Evolutionary conservation across 805 yeast genomes (phyloP), one percentile per base, ranked within the genome.

Genomic region (Huiozyma sinensis): DNA sequence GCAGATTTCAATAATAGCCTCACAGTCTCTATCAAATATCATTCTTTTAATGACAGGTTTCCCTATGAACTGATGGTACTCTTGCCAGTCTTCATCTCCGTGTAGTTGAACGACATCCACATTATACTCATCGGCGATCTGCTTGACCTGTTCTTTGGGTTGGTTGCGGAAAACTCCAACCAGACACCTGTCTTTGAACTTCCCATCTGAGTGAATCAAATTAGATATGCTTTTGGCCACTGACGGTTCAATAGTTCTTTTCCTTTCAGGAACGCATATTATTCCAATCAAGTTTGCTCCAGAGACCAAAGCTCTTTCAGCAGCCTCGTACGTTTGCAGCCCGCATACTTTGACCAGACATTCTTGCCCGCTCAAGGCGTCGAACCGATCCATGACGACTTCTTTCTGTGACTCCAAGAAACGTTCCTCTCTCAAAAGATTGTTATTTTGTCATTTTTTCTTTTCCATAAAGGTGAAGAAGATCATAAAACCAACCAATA

Each of bases 91-190:
- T 41, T 61, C 82, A 28, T 76, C 70, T 7, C 97, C 98, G 61
- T 92, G 98, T 9, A 92, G 64, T 59, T 92, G 98, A 1, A 92
- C 83, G 28, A 86, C 66, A 61, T 92, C 97, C 4, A 88, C 57
- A 1, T 66, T 65, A 11, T 80, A 60, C 6, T 69, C 71, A 1
- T 50, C 44, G 32, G 60, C 61, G 1, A 72, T 53, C 7, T 51
- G 45, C 36, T 69, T 58, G 1, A 90, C 82, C 10, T 81, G 83
- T 1, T 74, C 79, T 3, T 82, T 54, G 0, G 81, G 55, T 61
- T 89, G 97, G 59, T 92, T 86, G 47, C 89, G 70, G 66, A 90
- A 87, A 3, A 90, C 98, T 1, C 97, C 98, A 2, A 88, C 96
- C 2, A 83, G 61, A 51, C 69, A 76, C 0, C 92, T 92, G 0